A percentile compares a stretch with the other conserved stretches of the same genome.
Evolutionary conservation across 768 basidiomycete species (phyloP).

Genomic region (Macrolepiota dolichaula): DNA sequence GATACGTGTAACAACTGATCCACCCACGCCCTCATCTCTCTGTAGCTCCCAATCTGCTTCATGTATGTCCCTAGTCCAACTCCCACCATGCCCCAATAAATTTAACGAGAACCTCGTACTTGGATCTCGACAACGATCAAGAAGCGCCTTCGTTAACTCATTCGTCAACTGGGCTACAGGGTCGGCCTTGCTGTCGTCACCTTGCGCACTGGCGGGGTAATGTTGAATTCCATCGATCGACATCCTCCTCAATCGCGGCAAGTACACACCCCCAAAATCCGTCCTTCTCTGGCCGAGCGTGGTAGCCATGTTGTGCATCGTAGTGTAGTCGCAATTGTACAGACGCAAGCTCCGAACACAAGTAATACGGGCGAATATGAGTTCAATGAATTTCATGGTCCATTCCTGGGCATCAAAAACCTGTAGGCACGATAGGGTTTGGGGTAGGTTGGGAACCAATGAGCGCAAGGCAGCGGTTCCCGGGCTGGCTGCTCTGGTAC

Average conservation of each 20-base stretch:
- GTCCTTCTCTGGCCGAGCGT: neutral
- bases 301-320: neutral
- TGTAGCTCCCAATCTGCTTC: neutral
- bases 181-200: neutral
- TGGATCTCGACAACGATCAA: neutral
- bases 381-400: neutral
- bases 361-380: neutral
- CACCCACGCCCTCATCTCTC: neutral
- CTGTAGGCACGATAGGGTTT: neutral
- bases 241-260: neutral
- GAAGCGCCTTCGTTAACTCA: neutral
- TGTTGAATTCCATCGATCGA: neutral
- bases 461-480: neutral
- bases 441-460: neutral
- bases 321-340: neutral
- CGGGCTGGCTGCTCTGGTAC: neutral
- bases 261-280: neutral
- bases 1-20: too few relatives aligned
- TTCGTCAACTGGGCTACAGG: neutral
- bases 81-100: neutral
- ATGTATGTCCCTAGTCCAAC: neutral
- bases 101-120: neutral
- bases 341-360: neutral
- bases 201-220: neutral
- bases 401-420: neutral